A percentile compares a stretch with the other conserved stretches of the same genome.
Evolutionary conservation across 306 rosid species (phyloP).

Genomic region (Begonia fuchsioides): DNA sequence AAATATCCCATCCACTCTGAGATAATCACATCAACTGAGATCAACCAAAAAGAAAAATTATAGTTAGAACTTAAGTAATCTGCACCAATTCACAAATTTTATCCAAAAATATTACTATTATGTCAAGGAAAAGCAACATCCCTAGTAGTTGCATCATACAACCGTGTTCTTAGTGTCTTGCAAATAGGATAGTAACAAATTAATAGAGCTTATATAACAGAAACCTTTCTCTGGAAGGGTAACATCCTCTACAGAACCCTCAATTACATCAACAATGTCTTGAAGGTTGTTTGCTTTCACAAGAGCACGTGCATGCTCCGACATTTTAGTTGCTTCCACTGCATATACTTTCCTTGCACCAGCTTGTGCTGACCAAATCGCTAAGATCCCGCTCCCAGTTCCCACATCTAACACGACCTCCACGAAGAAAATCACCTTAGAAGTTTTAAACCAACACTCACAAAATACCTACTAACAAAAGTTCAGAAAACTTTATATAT

Average conservation of each 20-base stretch:
- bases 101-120: too few species aligned
- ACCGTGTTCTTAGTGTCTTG: too few species aligned
- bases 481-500: neutral
- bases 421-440: constrained; percentile 16
- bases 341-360: constrained; percentile 98
- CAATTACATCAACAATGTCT: constrained; percentile 62
- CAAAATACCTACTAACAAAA: neutral
- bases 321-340: constrained; percentile 93
- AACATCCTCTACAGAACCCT: constrained; percentile 84
- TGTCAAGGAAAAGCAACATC: too few species aligned
- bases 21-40: constrained; percentile 81
- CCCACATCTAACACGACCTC: constrained; percentile 97
- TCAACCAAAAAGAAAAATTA: constrained; percentile 2
- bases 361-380: constrained; percentile 96
- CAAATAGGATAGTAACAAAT: too few species aligned
- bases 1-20: constrained; percentile 99
- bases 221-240: constrained; percentile 90
- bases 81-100: too few species aligned
- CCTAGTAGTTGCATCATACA: too few species aligned
- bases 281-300: constrained; percentile 62
- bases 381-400: constrained; percentile 97
- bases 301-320: constrained; percentile 80
- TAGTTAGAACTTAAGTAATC: too few species aligned
- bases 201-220: neutral
- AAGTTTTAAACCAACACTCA: neutral